Evolutionary conservation across 495 filamentous ascomycete species (phyloP).

Genomic region (Penicillium bialowiezense): DNA sequence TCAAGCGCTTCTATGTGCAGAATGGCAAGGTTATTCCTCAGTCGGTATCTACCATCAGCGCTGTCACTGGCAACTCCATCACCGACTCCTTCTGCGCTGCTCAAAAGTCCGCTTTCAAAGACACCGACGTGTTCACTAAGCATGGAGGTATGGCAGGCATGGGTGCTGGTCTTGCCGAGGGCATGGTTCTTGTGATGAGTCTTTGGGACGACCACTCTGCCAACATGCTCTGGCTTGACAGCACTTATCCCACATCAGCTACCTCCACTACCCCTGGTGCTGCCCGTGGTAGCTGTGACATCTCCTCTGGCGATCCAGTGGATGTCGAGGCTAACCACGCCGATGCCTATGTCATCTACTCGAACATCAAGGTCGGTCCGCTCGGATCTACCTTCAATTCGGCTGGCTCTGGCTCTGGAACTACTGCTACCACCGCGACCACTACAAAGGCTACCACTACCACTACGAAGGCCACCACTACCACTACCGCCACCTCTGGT

Average conservation of each 20-base stretch:
- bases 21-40: conserved; percentile 59
- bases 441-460: conserved; percentile 9
- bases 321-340: conserved; percentile 55
- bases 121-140: conserved; percentile 52
- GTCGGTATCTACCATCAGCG: conserved; percentile 49
- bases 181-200: conserved; percentile 76
- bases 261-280: conserved; percentile 58
- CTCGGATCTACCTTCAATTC: conserved; percentile 59
- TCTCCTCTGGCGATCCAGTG: conserved; percentile 58
- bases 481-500: conserved; percentile 25
- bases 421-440: conserved; percentile 7
- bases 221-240: conserved; percentile 87
- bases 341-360: conserved; percentile 61
- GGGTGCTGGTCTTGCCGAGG: conserved; percentile 50
- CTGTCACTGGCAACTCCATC: conserved; percentile 54
- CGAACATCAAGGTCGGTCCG: conserved; percentile 63
- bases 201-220: conserved; percentile 75
- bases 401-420: conserved; percentile 3
- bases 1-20: conserved; percentile 70
- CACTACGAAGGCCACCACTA: conserved; percentile 15
- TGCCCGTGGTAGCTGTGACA: conserved; percentile 66
- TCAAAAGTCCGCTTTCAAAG: conserved; percentile 61
- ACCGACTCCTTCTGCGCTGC: conserved; percentile 56
- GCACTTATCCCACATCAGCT: conserved; percentile 61
- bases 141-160: conserved; percentile 62